Evolutionary conservation across 805 yeast species (phyloP), one percentile per base, ranked within the genome.

Genomic region (Ogataea pilisensis): DNA sequence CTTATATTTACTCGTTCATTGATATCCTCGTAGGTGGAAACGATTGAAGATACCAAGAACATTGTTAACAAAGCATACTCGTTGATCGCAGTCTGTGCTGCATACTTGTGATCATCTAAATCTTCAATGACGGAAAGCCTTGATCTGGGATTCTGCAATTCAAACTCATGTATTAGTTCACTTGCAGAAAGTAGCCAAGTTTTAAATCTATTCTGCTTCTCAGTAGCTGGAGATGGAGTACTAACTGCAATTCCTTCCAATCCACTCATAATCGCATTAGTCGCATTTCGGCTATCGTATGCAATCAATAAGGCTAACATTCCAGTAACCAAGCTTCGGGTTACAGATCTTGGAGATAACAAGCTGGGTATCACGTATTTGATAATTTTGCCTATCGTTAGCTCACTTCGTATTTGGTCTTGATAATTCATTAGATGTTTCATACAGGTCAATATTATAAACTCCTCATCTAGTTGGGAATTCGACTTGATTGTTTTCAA

Each of bases 291-390:
- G n/a, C 44, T 46, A 13, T 46, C 46, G 27, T 57, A 53, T 0
- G 57, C 58, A 18, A 59, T 42, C 8, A 82, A 55, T 36, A 78
- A 72, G 20, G 78, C 72, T 38, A 89, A 65, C 47, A 90, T 75
- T 45, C 90, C 96, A 2, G 91, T 82, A 1, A 88, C 93, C 28
- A 82, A 68, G 50, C 79, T 83, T 49, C 96, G 70, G 0, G 97
- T 88, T 2, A 81, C 66, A 27, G 89, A 64, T 41, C 86, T 72
- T 0, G 89, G 80, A 3, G 96, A 86, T 8, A 84, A 59, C 34
- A 93, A 65, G 8, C 93, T 85, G 28, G 85, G 79, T 0, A 86
- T 66, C 6, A 89, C 70, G 1, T 93, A 78, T 27, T 73, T 76
- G 8, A 83, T 66, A 48, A 76, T 67, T 11, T 68, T 52, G 27